phyloP scores from a whole-genome alignment of 2,329 filamentous ascomycete species.

The Diaporthe sp. region DNA sequence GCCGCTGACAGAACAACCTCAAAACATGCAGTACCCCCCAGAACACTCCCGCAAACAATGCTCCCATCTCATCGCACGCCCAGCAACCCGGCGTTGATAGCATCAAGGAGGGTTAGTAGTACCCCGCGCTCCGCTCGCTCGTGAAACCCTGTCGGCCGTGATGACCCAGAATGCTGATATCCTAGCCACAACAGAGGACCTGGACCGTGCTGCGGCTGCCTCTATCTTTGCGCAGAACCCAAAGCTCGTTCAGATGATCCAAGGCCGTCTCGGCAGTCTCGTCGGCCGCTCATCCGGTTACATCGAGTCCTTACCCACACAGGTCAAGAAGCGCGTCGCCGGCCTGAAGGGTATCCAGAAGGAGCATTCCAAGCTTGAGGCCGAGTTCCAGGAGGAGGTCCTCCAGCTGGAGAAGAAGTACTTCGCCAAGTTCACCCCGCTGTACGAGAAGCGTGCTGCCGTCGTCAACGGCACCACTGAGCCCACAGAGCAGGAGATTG shows the following conservation, averaged over 20 bases:
- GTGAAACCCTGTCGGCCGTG: slow-evolving; percentile 9
- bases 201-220: slow-evolving; percentile 88
- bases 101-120: slow-evolving; percentile 93
- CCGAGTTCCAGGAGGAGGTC: slow-evolving; percentile 98
- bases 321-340: slow-evolving; percentile 92
- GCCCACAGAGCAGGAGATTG: slow-evolving; percentile 88
- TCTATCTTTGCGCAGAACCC: slow-evolving; percentile 97
- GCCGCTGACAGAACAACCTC: slow-evolving; percentile 46
- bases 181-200: slow-evolving; percentile 76
- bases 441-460: slow-evolving; percentile 93
- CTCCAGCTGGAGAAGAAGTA: slow-evolving; percentile 99
- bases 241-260: slow-evolving; percentile 95
- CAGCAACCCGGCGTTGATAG: slow-evolving; percentile 94
- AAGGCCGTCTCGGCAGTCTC: slow-evolving; percentile 93
- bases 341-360: slow-evolving; percentile 99
- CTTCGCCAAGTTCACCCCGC: slow-evolving; percentile 97
- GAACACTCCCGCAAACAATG: slow-evolving; percentile 96
- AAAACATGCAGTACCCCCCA: slow-evolving; percentile 85
- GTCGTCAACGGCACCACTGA: slow-evolving; percentile 92
- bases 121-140: slow-evolving; percentile 33
- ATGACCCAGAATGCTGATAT: slow-evolving; percentile 41
- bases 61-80: slow-evolving; percentile 96
- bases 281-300: slow-evolving; percentile 97
- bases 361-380: slow-evolving; percentile 98
- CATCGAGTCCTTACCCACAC: slow-evolving; percentile 92